A percentile compares a stretch with the other conserved stretches of the same genome.
Conservation (phyloP, 495 filamentous ascomycete genomes). For the Trichoderma virens region DNA sequence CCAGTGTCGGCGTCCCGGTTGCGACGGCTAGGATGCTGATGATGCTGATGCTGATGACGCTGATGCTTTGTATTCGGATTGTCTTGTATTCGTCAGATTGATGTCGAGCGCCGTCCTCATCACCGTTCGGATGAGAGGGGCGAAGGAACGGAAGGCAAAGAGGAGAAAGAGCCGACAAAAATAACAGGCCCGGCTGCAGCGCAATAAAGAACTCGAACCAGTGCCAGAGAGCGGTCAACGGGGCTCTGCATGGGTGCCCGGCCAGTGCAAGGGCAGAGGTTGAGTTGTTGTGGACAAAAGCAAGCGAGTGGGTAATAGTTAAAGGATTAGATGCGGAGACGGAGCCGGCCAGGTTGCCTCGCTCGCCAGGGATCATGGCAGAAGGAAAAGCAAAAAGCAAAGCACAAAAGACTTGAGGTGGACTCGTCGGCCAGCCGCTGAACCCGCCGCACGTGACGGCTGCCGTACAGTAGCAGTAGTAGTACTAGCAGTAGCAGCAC, state of each 20-base stretch:
- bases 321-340: slow-evolving; percentile 6
- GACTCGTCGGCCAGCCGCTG: too few relatives aligned
- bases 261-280: slow-evolving; percentile 6
- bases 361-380: neutral
- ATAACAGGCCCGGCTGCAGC: neutral
- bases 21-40: neutral
- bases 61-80: too few relatives aligned
- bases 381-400: too few relatives aligned
- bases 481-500: too few relatives aligned
- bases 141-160: neutral
- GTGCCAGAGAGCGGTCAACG: slow-evolving; percentile 6
- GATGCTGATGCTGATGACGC: neutral
- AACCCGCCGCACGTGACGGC: neutral
- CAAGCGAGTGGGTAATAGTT: neutral
- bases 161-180: slow-evolving; percentile 4
- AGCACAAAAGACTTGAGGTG: too few relatives aligned
- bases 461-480: too few relatives aligned
- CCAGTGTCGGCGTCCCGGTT: neutral
- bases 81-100: neutral
- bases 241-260: slow-evolving; percentile 8
- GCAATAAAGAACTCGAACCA: too few relatives aligned
- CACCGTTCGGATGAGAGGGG: neutral
- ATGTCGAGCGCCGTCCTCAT: neutral
- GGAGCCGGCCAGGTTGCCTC: slow-evolving; percentile 1
- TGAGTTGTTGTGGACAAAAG: neutral